Conservation (phyloP, 192 early-diverging fungal genomes). For the Coemansia sp. region DNA sequence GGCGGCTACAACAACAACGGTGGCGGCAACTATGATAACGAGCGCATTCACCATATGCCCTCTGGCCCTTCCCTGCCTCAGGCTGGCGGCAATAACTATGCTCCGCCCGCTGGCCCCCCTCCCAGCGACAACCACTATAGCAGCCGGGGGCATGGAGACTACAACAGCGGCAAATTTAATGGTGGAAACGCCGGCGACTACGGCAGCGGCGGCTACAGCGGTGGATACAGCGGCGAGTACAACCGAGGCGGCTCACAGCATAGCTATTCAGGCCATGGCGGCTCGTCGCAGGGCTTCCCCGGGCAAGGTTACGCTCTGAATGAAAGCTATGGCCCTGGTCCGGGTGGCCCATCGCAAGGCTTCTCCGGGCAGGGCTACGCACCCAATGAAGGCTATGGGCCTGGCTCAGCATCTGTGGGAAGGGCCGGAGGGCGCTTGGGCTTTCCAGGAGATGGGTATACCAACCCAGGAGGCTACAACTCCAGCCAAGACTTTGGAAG, state of each 20-base stretch:
- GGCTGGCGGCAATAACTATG: neutral
- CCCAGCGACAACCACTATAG: slow-evolving; percentile 5
- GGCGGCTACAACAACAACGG: slow-evolving; percentile 10
- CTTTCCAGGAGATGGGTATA: slow-evolving; percentile 21
- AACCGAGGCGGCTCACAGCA: slow-evolving; percentile 9
- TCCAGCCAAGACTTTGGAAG: slow-evolving; percentile 1
- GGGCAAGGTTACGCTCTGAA: neutral
- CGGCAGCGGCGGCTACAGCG: neutral
- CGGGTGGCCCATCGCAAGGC: neutral
- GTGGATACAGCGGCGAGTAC: slow-evolving; percentile 7
- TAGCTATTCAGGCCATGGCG: slow-evolving; percentile 3
- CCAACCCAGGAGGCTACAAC: slow-evolving; percentile 11
- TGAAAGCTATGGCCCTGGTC: too few relatives aligned
- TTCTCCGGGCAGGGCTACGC: slow-evolving; percentile 30
- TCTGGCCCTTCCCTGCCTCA: slow-evolving; percentile 14
- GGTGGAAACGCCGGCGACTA: neutral
- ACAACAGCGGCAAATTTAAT: slow-evolving; percentile 9
- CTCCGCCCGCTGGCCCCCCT: slow-evolving; percentile 5
- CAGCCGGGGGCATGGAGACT: slow-evolving; percentile 11
- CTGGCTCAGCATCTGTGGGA: slow-evolving; percentile 11
- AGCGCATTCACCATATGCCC: slow-evolving; percentile 22
- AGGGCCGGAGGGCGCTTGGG: neutral
- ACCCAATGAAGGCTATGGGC: slow-evolving; percentile 19
- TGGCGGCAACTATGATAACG: slow-evolving; percentile 15
- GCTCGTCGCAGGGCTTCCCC: neutral